phyloP scores from a whole-genome alignment of 2,329 filamentous ascomycete species.

The Aspergillus sp. region DNA sequence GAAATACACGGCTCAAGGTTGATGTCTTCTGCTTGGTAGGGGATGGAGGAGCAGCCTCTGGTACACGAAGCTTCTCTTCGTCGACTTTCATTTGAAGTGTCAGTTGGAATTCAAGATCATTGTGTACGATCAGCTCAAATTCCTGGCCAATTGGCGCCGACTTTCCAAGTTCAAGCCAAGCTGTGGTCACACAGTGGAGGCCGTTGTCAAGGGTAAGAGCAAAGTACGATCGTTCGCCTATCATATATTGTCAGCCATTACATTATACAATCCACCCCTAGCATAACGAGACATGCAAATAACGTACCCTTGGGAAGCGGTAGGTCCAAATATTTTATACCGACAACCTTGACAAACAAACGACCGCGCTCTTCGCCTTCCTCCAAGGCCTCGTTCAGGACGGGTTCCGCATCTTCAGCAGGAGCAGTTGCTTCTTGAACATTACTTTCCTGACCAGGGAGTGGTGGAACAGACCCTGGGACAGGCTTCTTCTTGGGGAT shows the following conservation, averaged over 20 bases:
- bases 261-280: not conserved
- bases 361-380: constrained; percentile 82
- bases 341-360: constrained; percentile 97
- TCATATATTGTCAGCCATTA: not conserved
- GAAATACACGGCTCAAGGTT: constrained; percentile 84
- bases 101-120: constrained; percentile 97
- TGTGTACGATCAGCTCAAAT: constrained; percentile 93
- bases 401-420: constrained; percentile 60
- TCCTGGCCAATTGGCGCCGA: constrained; percentile 95
- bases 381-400: constrained; percentile 53
- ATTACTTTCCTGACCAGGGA: constrained; percentile 83
- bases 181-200: constrained; percentile 92
- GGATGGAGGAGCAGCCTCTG: constrained; percentile 37
- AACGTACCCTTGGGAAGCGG: constrained; percentile 78
- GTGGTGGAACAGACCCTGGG: constrained; percentile 63
- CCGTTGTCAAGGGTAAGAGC: constrained; percentile 97
- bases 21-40: constrained; percentile 72
- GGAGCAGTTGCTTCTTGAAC: constrained; percentile 54
- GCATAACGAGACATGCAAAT: not conserved
- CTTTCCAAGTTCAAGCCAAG: constrained; percentile 85
- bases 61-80: constrained; percentile 57
- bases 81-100: constrained; percentile 93
- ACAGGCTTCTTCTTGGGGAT: constrained; percentile 53
- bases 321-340: constrained; percentile 89
- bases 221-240: constrained; percentile 87